Evolutionary conservation across 345 rosid genomes (phyloP), one percentile per base, ranked within the genome.

Genomic region (Lepidium didymum): DNA sequence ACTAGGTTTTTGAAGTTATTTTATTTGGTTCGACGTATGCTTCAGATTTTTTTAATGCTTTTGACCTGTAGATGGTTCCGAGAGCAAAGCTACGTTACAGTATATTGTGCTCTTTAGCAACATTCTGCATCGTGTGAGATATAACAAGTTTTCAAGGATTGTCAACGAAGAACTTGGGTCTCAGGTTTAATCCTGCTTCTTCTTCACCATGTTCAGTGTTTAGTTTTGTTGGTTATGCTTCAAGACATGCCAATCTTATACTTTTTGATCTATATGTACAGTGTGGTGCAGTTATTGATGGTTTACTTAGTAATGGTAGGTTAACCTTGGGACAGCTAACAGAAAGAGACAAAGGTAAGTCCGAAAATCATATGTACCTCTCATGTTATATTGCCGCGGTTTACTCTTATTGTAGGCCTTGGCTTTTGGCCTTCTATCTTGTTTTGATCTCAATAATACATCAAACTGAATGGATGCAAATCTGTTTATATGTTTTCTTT

Each of bases 301-400:
- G 84, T 60, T 82, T 93, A 80, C 86, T 93, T 68, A 75, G 81
- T 54, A 90, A 93, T 64, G 97, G 96, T 60, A 84, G 97, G 82
- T 96, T 90, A 61, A 78, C 96, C 37, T 56, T 86, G 75, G 81
- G 82, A 41, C 92, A 90, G 72, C 84, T 90, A 66, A 64, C 78
- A 68, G 93, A 90, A 56, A 77, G 87, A 76, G 87, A 68, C 43
- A 81, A 72, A 79, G 90, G 91, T 71, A 68, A 83, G 81, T 78
- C 25, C 61, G 27, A 5, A 61, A 14, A 61, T 13, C 31, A 64
- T 63, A 44, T 36, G 36, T 14, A 10, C 40, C 47, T 62, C 56
- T 16, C 41, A 11, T 58, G 56, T 12, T 58, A 47, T 42, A 29
- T 31, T 67, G 3, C 31, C 52, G 25, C 16, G 6, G 34, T 41